phyloP scores from a whole-genome alignment of 2,329 filamentous ascomycete species.

The Boeremia exigua region DNA sequence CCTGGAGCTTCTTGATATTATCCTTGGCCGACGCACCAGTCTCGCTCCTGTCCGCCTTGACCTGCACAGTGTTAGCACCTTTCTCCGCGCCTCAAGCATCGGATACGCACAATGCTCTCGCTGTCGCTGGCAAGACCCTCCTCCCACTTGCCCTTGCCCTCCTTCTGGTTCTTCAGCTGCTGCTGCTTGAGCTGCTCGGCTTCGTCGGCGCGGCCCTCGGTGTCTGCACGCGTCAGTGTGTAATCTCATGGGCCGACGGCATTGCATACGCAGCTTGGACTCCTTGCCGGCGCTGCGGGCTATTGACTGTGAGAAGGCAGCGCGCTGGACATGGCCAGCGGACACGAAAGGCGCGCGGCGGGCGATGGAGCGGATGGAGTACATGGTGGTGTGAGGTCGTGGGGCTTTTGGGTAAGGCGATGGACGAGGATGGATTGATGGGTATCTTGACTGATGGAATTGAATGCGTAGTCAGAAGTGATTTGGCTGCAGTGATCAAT shows the following conservation, averaged over 20 bases:
- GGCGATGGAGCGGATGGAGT: slow-evolving; percentile 40
- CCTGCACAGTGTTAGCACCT: slow-evolving; percentile 22
- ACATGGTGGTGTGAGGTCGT: slow-evolving; percentile 29
- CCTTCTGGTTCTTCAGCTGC: slow-evolving; percentile 51
- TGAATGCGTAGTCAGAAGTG: background rate
- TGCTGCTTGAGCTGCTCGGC: slow-evolving; percentile 53
- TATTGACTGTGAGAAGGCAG: slow-evolving; percentile 48
- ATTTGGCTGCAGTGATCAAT: slow-evolving; percentile 1
- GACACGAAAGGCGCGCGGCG: slow-evolving; percentile 37
- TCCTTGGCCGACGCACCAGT: slow-evolving; percentile 46
- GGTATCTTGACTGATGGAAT: slow-evolving; percentile 2
- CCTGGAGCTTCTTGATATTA: slow-evolving; percentile 55
- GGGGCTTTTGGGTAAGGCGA: background rate
- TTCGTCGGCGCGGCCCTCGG: slow-evolving; percentile 47
- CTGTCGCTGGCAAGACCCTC: slow-evolving; percentile 52
- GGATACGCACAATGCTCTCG: slow-evolving; percentile 48
- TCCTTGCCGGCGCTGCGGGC: slow-evolving; percentile 53
- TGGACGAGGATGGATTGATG: background rate
- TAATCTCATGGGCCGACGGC: background rate
- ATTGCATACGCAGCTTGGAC: slow-evolving; percentile 50
- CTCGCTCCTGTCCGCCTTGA: slow-evolving; percentile 54
- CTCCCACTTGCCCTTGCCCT: slow-evolving; percentile 53
- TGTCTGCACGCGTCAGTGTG: slow-evolving; percentile 29
- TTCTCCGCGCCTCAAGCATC: too few relatives aligned
- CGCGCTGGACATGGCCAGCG: slow-evolving; percentile 39